Conservation (phyloP, 768 basidiomycete species). For the Mycena chlorophos region DNA sequence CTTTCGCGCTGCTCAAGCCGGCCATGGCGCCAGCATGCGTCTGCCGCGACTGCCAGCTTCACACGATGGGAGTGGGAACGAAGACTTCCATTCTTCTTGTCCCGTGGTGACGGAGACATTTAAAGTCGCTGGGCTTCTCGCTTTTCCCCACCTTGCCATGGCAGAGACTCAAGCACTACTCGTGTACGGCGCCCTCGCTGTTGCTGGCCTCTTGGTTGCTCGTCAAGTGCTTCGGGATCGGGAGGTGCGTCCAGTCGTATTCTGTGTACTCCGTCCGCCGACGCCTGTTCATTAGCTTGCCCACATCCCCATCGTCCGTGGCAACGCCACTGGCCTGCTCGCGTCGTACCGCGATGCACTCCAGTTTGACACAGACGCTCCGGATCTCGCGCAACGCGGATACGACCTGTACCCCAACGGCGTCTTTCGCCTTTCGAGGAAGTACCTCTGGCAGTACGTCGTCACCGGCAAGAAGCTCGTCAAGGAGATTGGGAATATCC, state of each 20-base stretch:
- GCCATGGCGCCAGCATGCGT: too few relatives aligned
- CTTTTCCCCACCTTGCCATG: too few relatives aligned
- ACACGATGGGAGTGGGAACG: too few relatives aligned
- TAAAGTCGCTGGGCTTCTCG: too few relatives aligned
- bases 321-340: conserved; percentile 7
- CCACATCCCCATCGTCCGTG: conserved; percentile 4
- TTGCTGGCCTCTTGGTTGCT: background rate
- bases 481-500: conserved; percentile 41
- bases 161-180: too few relatives aligned
- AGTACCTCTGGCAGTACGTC: conserved; percentile 40
- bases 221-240: background rate
- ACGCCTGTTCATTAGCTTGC: background rate
- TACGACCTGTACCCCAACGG: conserved; percentile 13
- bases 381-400: conserved; percentile 2
- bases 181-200: background rate
- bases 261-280: background rate
- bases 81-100: too few relatives aligned
- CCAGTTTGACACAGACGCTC: conserved; percentile 3
- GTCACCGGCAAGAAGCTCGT: conserved; percentile 32
- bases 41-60: too few relatives aligned
- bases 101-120: too few relatives aligned
- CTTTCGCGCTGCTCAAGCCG: too few relatives aligned
- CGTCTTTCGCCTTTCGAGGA: conserved; percentile 8
- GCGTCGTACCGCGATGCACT: conserved; percentile 11
- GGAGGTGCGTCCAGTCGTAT: conserved; percentile 2